Evolutionary conservation across 2,329 filamentous ascomycete species (phyloP).

Genomic region (Fusarium phyllophilum): DNA sequence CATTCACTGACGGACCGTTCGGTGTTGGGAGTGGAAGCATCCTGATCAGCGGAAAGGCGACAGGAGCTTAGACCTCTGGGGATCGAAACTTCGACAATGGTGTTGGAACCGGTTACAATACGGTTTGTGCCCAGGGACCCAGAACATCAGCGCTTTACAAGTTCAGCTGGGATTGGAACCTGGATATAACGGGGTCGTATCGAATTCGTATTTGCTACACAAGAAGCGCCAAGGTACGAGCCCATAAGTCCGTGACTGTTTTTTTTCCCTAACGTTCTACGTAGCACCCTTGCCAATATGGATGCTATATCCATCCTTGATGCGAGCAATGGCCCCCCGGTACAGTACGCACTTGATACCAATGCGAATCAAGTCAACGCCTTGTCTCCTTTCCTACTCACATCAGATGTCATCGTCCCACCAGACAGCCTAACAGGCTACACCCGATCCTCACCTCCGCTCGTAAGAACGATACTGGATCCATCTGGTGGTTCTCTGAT

Average conservation of each 20-base stretch:
- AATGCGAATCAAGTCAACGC: not conserved
- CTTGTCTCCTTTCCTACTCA: not conserved
- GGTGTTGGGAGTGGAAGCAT: not conserved
- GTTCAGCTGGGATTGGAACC: not conserved
- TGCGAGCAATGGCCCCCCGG: not conserved
- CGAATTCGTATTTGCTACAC: not conserved
- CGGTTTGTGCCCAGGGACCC: not conserved
- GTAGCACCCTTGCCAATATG: not conserved
- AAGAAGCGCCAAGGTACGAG: not conserved
- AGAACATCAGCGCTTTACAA: not conserved
- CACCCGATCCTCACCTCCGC: not conserved
- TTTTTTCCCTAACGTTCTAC: not conserved
- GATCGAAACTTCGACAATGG: not conserved
- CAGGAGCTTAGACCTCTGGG: not conserved
- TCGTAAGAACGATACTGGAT: not conserved
- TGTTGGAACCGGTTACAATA: not conserved
- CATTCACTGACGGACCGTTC: not conserved
- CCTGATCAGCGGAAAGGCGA: not conserved
- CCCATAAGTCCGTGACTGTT: not conserved
- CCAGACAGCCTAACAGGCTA: not conserved
- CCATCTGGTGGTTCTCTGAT: fast-evolving
- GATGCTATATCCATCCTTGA: not conserved
- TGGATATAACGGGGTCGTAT: not conserved
- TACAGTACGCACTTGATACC: not conserved
- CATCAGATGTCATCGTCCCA: not conserved